A percentile compares a stretch with the other conserved stretches of the same genome.
phyloP scores from a whole-genome alignment of 192 early-diverging fungal species.

The Rhizoclosmatium sp. region DNA sequence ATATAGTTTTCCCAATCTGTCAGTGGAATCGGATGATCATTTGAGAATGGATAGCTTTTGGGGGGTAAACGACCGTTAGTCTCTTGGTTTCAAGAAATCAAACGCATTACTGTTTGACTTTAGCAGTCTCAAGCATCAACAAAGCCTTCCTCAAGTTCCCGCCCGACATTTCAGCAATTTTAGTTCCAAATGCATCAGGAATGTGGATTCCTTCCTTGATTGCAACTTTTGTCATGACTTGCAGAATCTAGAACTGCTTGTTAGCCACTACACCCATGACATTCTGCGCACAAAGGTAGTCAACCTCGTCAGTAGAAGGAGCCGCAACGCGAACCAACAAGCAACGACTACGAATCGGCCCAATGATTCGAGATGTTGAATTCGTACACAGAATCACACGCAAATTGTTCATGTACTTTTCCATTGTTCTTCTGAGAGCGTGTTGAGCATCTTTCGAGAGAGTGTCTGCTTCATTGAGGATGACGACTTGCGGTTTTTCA shows the following conservation, averaged over 20 bases:
- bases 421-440: slow-evolving; percentile 98
- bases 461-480: slow-evolving; percentile 93
- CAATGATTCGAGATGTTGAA: slow-evolving; percentile 88
- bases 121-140: slow-evolving; percentile 88
- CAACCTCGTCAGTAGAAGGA: slow-evolving; percentile 78
- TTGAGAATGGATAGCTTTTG: slow-evolving; percentile 54
- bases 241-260: slow-evolving; percentile 48
- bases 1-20: slow-evolving; percentile 93
- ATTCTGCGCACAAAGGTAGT: not conserved
- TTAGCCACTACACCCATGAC: not conserved
- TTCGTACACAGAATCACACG: slow-evolving; percentile 93
- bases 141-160: slow-evolving; percentile 89
- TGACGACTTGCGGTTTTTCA: slow-evolving; percentile 68
- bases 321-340: slow-evolving; percentile 86
- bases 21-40: slow-evolving; percentile 62
- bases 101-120: slow-evolving; percentile 44
- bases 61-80: slow-evolving; percentile 2
- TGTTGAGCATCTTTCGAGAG: slow-evolving; percentile 93
- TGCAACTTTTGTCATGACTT: slow-evolving; percentile 78
- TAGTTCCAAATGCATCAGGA: slow-evolving; percentile 65
- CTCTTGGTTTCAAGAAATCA: not conserved
- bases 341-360: slow-evolving; percentile 92
- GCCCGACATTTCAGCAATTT: slow-evolving; percentile 73
- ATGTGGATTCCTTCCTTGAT: slow-evolving; percentile 79
- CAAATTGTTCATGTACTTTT: slow-evolving; percentile 95